phyloP scores from a whole-genome alignment of 2,329 filamentous ascomycete genomes.

The Alternaria arborescens region DNA sequence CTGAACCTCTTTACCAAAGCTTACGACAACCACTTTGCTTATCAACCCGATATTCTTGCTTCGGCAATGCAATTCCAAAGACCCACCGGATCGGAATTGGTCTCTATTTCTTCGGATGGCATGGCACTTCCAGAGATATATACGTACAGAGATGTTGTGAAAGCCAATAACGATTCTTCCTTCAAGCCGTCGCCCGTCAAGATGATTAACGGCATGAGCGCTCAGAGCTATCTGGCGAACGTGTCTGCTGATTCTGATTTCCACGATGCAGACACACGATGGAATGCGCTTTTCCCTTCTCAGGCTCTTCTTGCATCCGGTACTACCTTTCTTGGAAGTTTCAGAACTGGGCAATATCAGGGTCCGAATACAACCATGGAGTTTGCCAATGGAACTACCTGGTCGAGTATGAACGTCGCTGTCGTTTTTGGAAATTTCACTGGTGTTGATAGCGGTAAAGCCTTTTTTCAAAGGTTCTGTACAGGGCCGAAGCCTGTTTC shows the following conservation, averaged over 20 bases:
- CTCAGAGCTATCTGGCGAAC: slow-evolving; percentile 43
- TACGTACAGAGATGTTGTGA: slow-evolving; percentile 41
- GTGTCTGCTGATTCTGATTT: slow-evolving; percentile 43
- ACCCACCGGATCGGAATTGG: slow-evolving; percentile 40
- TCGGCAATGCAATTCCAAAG: slow-evolving; percentile 50
- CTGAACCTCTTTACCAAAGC: slow-evolving; percentile 46
- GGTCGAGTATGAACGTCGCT: slow-evolving; percentile 43
- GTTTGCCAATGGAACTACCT: slow-evolving; percentile 50
- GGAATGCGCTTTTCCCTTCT: slow-evolving; percentile 52
- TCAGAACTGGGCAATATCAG: slow-evolving; percentile 41
- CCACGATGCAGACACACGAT: slow-evolving; percentile 54
- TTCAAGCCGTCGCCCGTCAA: slow-evolving; percentile 49
- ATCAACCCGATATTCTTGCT: slow-evolving; percentile 49
- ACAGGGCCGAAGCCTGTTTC: slow-evolving; percentile 33
- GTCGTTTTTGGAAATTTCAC: slow-evolving; percentile 44
- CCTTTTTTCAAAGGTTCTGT: slow-evolving; percentile 54
- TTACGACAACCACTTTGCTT: slow-evolving; percentile 54
- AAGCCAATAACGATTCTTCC: slow-evolving; percentile 34
- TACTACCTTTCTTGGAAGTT: slow-evolving; percentile 39
- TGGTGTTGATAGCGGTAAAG: slow-evolving; percentile 49
- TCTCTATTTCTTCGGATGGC: slow-evolving; percentile 50
- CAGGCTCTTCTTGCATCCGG: slow-evolving; percentile 44
- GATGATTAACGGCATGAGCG: slow-evolving; percentile 50
- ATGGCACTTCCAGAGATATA: slow-evolving; percentile 49
- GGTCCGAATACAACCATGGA: slow-evolving; percentile 47